Conservation (phyloP, 768 basidiomycete species). For the Trametes meyenii region DNA sequence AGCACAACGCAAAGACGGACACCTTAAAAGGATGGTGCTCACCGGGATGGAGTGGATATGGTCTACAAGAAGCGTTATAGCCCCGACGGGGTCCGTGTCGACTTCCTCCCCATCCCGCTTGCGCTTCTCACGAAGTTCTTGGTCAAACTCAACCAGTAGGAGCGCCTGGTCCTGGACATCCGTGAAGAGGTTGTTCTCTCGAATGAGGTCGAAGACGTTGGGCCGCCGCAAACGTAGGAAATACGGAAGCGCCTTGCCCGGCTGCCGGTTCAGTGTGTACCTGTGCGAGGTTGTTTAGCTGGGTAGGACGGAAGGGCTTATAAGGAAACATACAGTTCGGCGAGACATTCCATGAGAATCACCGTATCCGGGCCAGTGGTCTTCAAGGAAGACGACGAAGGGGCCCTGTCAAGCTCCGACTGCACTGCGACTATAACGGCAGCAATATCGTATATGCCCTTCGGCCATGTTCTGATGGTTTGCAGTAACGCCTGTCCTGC, state of each 20-base stretch:
- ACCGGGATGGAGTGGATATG: slow-evolving; percentile 97
- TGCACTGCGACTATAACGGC: slow-evolving; percentile 91
- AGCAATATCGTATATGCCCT: slow-evolving; percentile 83
- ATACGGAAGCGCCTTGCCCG: slow-evolving; percentile 91
- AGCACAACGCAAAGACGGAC: not conserved
- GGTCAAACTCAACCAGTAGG: slow-evolving; percentile 91
- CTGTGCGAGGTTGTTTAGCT: slow-evolving; percentile 42
- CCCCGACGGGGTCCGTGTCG: slow-evolving; percentile 61
- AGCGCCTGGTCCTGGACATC: slow-evolving; percentile 94
- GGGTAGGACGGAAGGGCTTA: not conserved
- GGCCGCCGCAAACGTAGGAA: slow-evolving; percentile 84
- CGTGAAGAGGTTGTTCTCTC: slow-evolving; percentile 91
- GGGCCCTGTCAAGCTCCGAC: slow-evolving; percentile 70
- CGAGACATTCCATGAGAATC: slow-evolving; percentile 91
- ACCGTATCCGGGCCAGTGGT: slow-evolving; percentile 48
- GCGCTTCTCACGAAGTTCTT: slow-evolving; percentile 73
- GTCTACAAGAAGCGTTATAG: slow-evolving; percentile 86
- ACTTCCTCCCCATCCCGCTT: slow-evolving; percentile 43
- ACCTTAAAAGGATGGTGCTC: slow-evolving; percentile 31
- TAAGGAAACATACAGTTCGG: slow-evolving; percentile 69
- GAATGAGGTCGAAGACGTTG: slow-evolving; percentile 92
- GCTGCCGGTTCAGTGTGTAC: slow-evolving; percentile 86
- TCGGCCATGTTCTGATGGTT: slow-evolving; percentile 89
- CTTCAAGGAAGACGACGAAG: slow-evolving; percentile 52
- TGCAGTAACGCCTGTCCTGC: slow-evolving; percentile 63